Base-by-base conservation (phyloP, 2,329 filamentous ascomycete species). In the Alternaria arbusti region DNA sequence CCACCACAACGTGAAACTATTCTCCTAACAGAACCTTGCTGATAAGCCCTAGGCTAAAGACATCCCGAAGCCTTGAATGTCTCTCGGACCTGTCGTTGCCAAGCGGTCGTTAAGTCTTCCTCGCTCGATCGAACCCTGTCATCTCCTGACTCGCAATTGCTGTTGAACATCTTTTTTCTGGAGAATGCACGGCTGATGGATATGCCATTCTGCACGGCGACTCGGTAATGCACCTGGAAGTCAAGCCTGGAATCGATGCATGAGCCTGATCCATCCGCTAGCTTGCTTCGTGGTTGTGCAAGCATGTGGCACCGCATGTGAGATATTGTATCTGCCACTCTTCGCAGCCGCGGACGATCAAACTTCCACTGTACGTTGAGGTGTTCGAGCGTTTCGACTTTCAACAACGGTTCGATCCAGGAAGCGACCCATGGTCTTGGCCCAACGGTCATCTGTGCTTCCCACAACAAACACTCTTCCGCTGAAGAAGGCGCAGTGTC, bases 361-460 rank as follows among this genome's bases (percentile, higher is more conserved):
- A 66, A 65, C 17, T 62, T 57, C 70, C 70, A 74, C 22, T 65
- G 60, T 28, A 73, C 44, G 17, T 56, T 55, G n/a, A 71, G 43
- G 7, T 30, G 59, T 43, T 71, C 63, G 11, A 72, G 65, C 9
- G 43, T 58, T n/a, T 59, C 22, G 5, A 72, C 46, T 13, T 65
- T 60, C 17, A 72, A 57, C 17, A 71, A 49, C 3, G 71, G 69
- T 23, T 72, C 25, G 10, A 73, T 49, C 70, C 71, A 73, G 15
- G 62, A 59, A 43, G 67, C 59, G 10, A 60, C 32, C 57, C 60
- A 67, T 6, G 68, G 65, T 8, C 59, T 56, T 47, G 40, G 23
- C 15, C 26, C 17, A 28, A 17, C 44, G n/a, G 55, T 67, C 28
- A 65, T 68, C 20, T 55, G 45, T 11, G 45, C 23, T 23, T 69